Base-by-base conservation (phyloP, 768 basidiomycete genomes). In the Naganishia vishniacii region DNA sequence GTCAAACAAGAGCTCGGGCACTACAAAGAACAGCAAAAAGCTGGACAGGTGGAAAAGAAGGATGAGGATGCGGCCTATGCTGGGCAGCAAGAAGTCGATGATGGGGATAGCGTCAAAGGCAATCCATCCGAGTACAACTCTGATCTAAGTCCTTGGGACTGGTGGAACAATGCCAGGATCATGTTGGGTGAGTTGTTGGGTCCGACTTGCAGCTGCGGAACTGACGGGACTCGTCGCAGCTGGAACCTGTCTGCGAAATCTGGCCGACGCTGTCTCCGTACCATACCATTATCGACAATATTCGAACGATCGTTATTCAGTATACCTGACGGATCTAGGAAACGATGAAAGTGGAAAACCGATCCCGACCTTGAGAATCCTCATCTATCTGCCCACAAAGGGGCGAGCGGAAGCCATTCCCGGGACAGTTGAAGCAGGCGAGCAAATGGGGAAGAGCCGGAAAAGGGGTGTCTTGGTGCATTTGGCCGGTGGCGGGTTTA, bases 391-490 rank as follows among this genome's bases (percentile, higher is more conserved):
- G 16, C 64, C 64, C 3, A 49, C 41, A 6, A 59, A 41, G 32
- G 56, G 45, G 3, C 42, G 53, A 23, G 32, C 23, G 20, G 26
- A 48, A 16, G 58, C 64, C 3, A 26, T 60, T 23, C 25, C 32
- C 6, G 64, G 64, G 11, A 56, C 51, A 26, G 53, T 65, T 18
- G 34, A 59, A 13, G 29, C 23, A 7, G 56, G 47, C 26, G 45
- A 60, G 47, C 31, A 65, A 25, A 34, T 44, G 53, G 58, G 44
- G 15, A 60, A 58, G 58, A n/a, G 3, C 18, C 44, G 40, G 37
- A 65, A 65, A 44, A 46, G 58, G 32, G 64, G 64, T 28, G 64
- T 65, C 28, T 18, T 65, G 15, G 46, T 65, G 15, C 64, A 65
- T 48, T 34, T 58, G 5, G 56, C 64, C 1, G 64, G 64, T 8